Percentiles rank a stretch among this genome's conserved stretches.
These are phyloP conservation scores for Sorghum bicolor DNA, from an alignment of 176 grass and related monocot species.

Conservation along the genomic window Sorghum_bicolor_NCBIv3 NC_012874.2:69370501-69371000, in stretches of 20 bases:
- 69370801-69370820: fast-evolving
- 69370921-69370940: background rate
- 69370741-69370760: background rate
- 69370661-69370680: background rate
- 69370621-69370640: background rate
- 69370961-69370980: background rate
- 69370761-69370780: background rate
- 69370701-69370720: background rate
- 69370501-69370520: background rate
- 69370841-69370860: background rate
- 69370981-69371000: fast-evolving
- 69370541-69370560: background rate
- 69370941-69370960: background rate
- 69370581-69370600: background rate
- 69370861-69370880: background rate
- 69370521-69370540: background rate
- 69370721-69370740: background rate
- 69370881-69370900: background rate
- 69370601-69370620: background rate
- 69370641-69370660: background rate
- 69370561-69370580: background rate
- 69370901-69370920: background rate
- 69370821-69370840: background rate
- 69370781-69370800: background rate
- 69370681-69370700: background rate